Base-by-base conservation (phyloP, 805 yeast species). In the Saccharomyces eubayanus region DNA sequence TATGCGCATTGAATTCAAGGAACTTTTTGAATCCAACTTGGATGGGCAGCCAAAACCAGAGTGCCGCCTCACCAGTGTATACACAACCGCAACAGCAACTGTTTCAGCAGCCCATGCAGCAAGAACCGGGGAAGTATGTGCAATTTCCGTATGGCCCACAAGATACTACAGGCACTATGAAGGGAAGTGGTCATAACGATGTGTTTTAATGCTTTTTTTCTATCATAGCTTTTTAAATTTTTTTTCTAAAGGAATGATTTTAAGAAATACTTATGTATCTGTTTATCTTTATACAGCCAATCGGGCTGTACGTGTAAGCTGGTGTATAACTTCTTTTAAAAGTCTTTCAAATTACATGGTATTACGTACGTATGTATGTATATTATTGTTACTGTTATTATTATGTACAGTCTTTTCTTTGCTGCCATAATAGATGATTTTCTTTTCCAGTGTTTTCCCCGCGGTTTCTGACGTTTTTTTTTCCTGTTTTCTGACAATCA, bases 401-500 rank as follows among this genome's bases (percentile, higher is more conserved):
- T 27, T 8, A 46, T 46, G 27, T 30, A 6, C 20, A 46, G 16
- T 41, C 46, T 47, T 10, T 49, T 36, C 24, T 48, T 51, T 46
- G 46, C 10, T 21, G 28, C n/a, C 24, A 48, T 47, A 41, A 28
- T 28, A 31, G 46, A 31, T 31, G 46, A 46, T 48, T n/a, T 41
- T 48, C 31, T 49, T 46, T 41, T 49, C 51, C 28, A 45, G 46
- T 31, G 31, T 50, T 21, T 20, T 31, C 20, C 8, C 54, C 16
- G 58, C 12, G 5, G 20, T 41, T 40, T 14, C 48, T 5, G 28
- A 20, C 8, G 40, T 24, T 49, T 41, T 14, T 45, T 50, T 16
- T 36, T 16, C n/a, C n/a, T 31, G 20, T 36, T 41, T 29, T 46
- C 24, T 6, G 47, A 1, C 31, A 40, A 36, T 21, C 60, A 62